A percentile compares a stretch with the other conserved stretches of the same genome.
Conservation (phyloP, 192 early-diverging fungal genomes). For the Coemansia sp. region DNA sequence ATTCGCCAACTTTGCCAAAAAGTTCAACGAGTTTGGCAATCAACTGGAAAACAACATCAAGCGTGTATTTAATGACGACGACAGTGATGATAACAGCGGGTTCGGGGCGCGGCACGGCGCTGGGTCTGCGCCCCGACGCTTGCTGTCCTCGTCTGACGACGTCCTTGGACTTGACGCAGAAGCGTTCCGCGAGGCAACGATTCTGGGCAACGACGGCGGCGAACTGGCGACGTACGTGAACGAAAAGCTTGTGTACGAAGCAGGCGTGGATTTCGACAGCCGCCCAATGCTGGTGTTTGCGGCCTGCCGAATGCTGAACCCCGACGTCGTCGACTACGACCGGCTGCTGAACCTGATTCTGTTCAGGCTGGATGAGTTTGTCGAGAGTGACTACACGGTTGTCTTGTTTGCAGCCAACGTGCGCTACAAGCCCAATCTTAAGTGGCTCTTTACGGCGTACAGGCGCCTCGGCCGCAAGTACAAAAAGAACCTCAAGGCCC, state of each 20-base stretch:
- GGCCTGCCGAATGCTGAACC: conserved; percentile 85
- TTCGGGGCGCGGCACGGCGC: not conserved
- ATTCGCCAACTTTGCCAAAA: conserved; percentile 53
- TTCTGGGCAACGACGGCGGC: conserved; percentile 55
- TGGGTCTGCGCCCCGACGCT: conserved; percentile 15
- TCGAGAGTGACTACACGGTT: conserved; percentile 87
- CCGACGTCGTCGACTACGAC: conserved; percentile 80
- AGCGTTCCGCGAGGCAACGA: conserved; percentile 54
- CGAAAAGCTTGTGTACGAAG: conserved; percentile 53
- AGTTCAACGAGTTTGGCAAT: conserved; percentile 49
- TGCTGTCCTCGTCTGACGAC: conserved; percentile 43
- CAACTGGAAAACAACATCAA: conserved; percentile 49
- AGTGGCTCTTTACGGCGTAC: conserved; percentile 88
- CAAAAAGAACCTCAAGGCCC: conserved; percentile 92
- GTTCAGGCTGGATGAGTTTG: conserved; percentile 72
- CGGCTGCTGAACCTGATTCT: conserved; percentile 68
- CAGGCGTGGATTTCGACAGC: conserved; percentile 81
- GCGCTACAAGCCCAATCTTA: conserved; percentile 74
- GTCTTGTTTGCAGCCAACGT: conserved; percentile 83
- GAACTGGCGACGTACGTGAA: conserved; percentile 54
- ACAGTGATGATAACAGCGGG: not conserved
- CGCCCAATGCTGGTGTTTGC: conserved; percentile 80
- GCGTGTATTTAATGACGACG: conserved; percentile 43
- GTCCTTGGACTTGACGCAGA: conserved; percentile 52
- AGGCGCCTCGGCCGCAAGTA: conserved; percentile 77